These are phyloP conservation scores for Chaetomium olivaceum DNA, from an alignment of 2,329 filamentous ascomycete genomes.

Conservation along the genomic window DNA sequence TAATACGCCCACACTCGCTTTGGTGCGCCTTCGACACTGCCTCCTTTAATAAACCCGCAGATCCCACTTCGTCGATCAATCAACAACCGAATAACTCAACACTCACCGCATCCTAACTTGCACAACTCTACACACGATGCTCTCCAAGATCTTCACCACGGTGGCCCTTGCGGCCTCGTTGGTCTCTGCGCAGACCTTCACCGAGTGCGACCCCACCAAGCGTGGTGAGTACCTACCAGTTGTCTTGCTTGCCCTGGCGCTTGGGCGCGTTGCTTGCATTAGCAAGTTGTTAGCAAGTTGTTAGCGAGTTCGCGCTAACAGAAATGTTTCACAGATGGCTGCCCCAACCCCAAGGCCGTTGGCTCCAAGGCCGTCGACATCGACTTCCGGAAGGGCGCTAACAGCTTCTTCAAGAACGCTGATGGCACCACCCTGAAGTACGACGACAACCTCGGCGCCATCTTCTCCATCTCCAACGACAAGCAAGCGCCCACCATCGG, in stretches of 20 bases:
- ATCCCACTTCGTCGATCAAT: background rate
- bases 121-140: slow-evolving; percentile 37
- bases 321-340: slow-evolving; percentile 43
- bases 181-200: slow-evolving; percentile 58
- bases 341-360: slow-evolving; percentile 74
- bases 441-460: slow-evolving; percentile 49
- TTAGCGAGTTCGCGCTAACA: slow-evolving; percentile 9
- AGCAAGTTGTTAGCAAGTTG: too few relatives aligned
- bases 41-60: slow-evolving; percentile 15
- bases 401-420: slow-evolving; percentile 52
- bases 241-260: background rate
- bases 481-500: slow-evolving; percentile 71
- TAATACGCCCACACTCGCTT: slow-evolving; percentile 14
- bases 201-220: slow-evolving; percentile 57
- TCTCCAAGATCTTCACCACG: slow-evolving; percentile 50
- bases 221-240: slow-evolving; percentile 35
- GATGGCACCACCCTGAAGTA: slow-evolving; percentile 53
- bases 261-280: background rate
- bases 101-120: background rate
- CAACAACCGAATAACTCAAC: background rate
- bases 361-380: slow-evolving; percentile 58
- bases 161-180: slow-evolving; percentile 53
- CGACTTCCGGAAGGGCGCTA: slow-evolving; percentile 76
- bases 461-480: slow-evolving; percentile 67
- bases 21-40: background rate